Conservation (phyloP, 257 asterid genomes). For the Nicotiana obtusifolia region DNA sequence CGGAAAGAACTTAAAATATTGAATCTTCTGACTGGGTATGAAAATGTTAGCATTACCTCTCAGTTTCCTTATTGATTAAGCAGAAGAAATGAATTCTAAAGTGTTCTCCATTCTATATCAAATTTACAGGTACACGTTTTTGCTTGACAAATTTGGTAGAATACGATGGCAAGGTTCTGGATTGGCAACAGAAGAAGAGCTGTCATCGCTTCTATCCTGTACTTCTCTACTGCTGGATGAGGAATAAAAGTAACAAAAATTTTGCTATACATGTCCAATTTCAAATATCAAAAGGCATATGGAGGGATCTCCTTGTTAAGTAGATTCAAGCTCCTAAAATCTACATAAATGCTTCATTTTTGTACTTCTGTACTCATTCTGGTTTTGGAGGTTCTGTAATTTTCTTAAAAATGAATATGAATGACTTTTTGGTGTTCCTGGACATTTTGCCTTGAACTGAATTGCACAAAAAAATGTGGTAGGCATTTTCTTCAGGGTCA, state of each 20-base stretch:
- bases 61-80: not conserved
- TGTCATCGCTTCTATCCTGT: constrained; percentile 61
- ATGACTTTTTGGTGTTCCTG: not conserved
- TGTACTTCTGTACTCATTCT: not conserved
- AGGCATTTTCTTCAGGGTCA: not conserved
- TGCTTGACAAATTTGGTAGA: constrained; percentile 78
- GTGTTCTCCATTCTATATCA: not conserved
- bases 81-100: not conserved
- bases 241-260: constrained; percentile 16
- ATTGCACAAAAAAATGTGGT: not conserved
- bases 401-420: not conserved
- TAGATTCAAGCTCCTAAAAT: constrained; percentile 2
- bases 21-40: constrained; percentile 83
- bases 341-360: not conserved
- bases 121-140: constrained; percentile 60
- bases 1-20: constrained; percentile 83
- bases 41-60: not conserved
- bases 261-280: not conserved
- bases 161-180: constrained; percentile 93
- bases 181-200: constrained; percentile 72
- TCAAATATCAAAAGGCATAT: not conserved
- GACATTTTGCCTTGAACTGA: not conserved
- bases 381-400: not conserved
- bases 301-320: not conserved
- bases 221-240: constrained; percentile 60